phyloP scores from a whole-genome alignment of 129 eudicot species.

The Ambrosia trifida region DNA sequence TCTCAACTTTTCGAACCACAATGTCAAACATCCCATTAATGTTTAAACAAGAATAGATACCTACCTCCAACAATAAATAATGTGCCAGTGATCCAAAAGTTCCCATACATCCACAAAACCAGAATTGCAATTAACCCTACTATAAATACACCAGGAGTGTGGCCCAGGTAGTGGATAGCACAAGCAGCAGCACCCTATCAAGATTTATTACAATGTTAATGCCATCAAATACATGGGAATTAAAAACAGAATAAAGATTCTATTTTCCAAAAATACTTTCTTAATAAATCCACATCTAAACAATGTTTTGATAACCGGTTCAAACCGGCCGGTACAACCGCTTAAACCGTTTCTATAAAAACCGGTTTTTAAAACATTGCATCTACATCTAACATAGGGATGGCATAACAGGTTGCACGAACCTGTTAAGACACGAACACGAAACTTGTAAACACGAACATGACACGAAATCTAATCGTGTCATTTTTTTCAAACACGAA shows the following conservation, averaged over 20 bases:
- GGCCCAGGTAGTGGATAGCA: slow-evolving; percentile 89
- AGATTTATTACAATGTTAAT: slow-evolving; percentile 17
- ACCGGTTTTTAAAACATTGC: too few relatives aligned
- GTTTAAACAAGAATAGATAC: slow-evolving; percentile 3
- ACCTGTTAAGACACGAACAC: too few relatives aligned
- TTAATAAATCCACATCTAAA: slow-evolving; percentile 11
- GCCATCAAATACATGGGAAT: not conserved
- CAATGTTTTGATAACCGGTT: too few relatives aligned
- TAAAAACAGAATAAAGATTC: not conserved
- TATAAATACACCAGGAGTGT: slow-evolving; percentile 89
- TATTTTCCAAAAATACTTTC: not conserved
- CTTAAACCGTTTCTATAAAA: too few relatives aligned
- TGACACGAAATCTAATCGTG: too few relatives aligned
- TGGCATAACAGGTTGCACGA: too few relatives aligned
- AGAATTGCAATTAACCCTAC: slow-evolving; percentile 87
- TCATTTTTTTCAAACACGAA: too few relatives aligned
- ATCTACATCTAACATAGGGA: not conserved
- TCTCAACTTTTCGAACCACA: not conserved
- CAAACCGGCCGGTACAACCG: too few relatives aligned
- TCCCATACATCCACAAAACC: slow-evolving; percentile 95
- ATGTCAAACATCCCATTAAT: not conserved
- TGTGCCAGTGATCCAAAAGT: slow-evolving; percentile 93
- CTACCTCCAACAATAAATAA: slow-evolving; percentile 92
- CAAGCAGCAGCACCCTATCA: slow-evolving; percentile 84
- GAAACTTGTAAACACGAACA: too few relatives aligned